These are phyloP conservation scores for Sanguinoderma infundibulare DNA, from an alignment of 1,284 basidiomycete genomes.

Conservation along the genomic window DNA sequence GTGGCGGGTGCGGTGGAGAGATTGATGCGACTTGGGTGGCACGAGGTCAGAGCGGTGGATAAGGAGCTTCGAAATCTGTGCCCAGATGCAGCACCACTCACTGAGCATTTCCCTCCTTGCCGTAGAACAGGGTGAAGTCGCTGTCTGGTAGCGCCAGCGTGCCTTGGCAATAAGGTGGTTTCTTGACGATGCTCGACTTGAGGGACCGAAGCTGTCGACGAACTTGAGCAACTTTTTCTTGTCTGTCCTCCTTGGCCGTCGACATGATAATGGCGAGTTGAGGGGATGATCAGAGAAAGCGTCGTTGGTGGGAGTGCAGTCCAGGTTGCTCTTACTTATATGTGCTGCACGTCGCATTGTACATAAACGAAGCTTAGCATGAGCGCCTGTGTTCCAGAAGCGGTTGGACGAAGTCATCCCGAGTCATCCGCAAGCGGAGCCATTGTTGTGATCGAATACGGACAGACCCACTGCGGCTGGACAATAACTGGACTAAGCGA, in stretches of 20 bases:
- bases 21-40: conserved; percentile 7
- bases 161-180: conserved; percentile 23
- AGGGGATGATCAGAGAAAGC: not conserved
- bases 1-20: conserved; percentile 1
- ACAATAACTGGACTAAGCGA: too few relatives aligned
- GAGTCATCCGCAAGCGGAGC: not conserved
- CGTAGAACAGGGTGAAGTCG: conserved; percentile 23
- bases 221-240: not conserved
- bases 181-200: not conserved
- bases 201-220: not conserved
- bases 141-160: conserved; percentile 4
- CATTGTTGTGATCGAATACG: too few relatives aligned
- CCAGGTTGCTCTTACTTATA: not conserved
- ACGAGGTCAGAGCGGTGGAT: too few relatives aligned
- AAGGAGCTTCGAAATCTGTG: too few relatives aligned
- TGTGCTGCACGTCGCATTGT: not conserved
- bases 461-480: too few relatives aligned
- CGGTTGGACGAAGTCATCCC: not conserved
- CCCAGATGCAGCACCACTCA: not conserved
- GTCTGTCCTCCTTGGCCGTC: not conserved
- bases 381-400: too few relatives aligned
- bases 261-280: not conserved
- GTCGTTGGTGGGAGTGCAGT: not conserved
- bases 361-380: too few relatives aligned
- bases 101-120: conserved; percentile 10